Base-by-base conservation (phyloP, 768 basidiomycete species). In the Exsudoporus frostii region DNA sequence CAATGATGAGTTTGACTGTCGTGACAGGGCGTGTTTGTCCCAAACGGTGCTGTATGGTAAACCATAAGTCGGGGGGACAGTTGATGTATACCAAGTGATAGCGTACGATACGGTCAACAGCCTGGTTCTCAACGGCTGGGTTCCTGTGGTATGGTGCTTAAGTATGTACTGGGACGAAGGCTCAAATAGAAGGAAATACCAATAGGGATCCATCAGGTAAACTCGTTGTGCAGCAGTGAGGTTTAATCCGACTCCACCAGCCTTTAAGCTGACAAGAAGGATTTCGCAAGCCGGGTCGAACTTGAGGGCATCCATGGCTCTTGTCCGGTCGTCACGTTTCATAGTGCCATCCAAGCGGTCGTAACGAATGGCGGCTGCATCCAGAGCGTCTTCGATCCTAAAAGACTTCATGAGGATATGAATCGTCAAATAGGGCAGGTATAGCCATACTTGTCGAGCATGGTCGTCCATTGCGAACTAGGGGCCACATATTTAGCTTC, bases 131-230 rank as follows among this genome's bases (percentile, higher is more conserved):
- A 6, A 95, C 94, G 19, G 93, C 93, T 15, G 94, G 94, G 63
- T 97, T 97, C 93, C 91, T 93, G 60, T 7, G 40, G 10, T 24
- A 51, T 22, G 17, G 17, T 33, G 19, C 29, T 41, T 48, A n/a
- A 50, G 46, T 45, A 41, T 38, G 32, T 55, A 37, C 9, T 33
- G 10, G 17, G 22, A 45, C 20, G 17, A 40, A 39, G 14, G 48
- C 29, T 56, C 14, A 36, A 19, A 25, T 30, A 39, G 20, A 24
- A 44, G 20, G 41, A 38, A 42, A 74, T 58, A 88, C 93, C 94
- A 98, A 70, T 97, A 98, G 38, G 94, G 94, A 73, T 98, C 94
- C 85, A 98, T 94, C 39, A 99, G 74, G 70, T 97, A 98, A 17
- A 91, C 94, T 49, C 86, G 90, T 65, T 87, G 90, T 43, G 96